Evolutionary conservation across 805 yeast species (phyloP).

Genomic region (Hermanozyma aechmeae): DNA sequence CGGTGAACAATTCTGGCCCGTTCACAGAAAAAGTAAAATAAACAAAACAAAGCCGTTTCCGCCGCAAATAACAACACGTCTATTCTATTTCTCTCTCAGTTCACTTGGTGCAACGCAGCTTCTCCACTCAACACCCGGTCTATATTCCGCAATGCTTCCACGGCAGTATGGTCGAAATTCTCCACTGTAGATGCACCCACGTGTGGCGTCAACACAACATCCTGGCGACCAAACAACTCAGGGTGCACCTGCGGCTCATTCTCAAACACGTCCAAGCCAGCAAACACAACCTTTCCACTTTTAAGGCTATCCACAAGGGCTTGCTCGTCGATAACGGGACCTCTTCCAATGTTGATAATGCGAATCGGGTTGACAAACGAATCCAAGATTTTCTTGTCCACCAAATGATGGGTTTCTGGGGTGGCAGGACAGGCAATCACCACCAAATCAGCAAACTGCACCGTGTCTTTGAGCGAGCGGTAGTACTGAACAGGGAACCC

Average conservation of each 20-base stretch:
- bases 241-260: constrained; percentile 50
- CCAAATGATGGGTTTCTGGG: constrained; percentile 44
- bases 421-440: constrained; percentile 63
- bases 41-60: too few relatives aligned
- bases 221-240: constrained; percentile 44
- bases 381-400: constrained; percentile 39
- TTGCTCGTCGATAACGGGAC: constrained; percentile 57
- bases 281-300: constrained; percentile 50
- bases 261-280: constrained; percentile 67
- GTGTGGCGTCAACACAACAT: constrained; percentile 64
- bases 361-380: constrained; percentile 46
- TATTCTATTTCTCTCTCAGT: too few relatives aligned
- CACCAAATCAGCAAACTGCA: constrained; percentile 43
- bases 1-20: too few relatives aligned
- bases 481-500: constrained; percentile 39
- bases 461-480: constrained; percentile 20
- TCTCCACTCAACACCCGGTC: constrained; percentile 22
- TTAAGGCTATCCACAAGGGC: constrained; percentile 54
- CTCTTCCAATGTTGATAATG: constrained; percentile 70
- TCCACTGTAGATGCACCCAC: constrained; percentile 42
- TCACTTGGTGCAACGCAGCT: background rate
- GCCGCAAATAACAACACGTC: too few relatives aligned
- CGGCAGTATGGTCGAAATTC: constrained; percentile 1
- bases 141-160: constrained; percentile 37
- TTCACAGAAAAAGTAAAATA: too few relatives aligned